These are phyloP conservation scores for Amanita exitialis DNA, from an alignment of 768 basidiomycete genomes.

Conservation along the genomic window DNA sequence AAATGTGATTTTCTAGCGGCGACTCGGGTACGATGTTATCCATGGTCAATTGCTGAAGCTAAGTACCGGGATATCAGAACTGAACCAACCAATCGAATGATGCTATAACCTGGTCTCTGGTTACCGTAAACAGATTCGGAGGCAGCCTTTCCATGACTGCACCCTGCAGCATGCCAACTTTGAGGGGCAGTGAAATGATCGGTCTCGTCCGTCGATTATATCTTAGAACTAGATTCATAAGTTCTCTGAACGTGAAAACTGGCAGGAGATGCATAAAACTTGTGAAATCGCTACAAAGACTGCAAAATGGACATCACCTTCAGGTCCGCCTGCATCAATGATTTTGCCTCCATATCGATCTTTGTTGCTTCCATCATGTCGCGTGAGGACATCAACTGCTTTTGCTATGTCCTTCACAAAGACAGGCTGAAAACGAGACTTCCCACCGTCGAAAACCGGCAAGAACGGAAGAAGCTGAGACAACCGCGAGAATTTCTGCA, in stretches of 20 bases:
- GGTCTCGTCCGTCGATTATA: slow-evolving; percentile 43
- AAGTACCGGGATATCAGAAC: background rate
- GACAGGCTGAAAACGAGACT: slow-evolving; percentile 59
- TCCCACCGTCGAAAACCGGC: slow-evolving; percentile 71
- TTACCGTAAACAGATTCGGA: slow-evolving; percentile 55
- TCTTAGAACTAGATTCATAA: slow-evolving; percentile 54
- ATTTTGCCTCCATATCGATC: slow-evolving; percentile 43
- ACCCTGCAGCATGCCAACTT: slow-evolving; percentile 55
- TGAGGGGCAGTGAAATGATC: slow-evolving; percentile 56
- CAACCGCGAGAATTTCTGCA: slow-evolving; percentile 52
- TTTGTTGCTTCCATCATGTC: slow-evolving; percentile 29
- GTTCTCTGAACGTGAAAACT: slow-evolving; percentile 61
- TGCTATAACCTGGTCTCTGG: slow-evolving; percentile 51
- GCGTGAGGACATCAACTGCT: slow-evolving; percentile 47
- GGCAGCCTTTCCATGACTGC: slow-evolving; percentile 55
- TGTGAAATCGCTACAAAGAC: background rate
- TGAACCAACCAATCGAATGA: background rate
- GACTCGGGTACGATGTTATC: slow-evolving; percentile 43
- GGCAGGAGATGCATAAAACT: background rate
- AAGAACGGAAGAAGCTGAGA: slow-evolving; percentile 55
- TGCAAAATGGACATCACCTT: slow-evolving; percentile 15
- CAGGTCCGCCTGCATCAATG: slow-evolving; percentile 29
- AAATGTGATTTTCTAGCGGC: slow-evolving; percentile 17
- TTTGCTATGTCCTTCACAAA: slow-evolving; percentile 61
- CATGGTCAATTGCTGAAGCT: slow-evolving; percentile 53